A percentile compares a stretch with the other conserved stretches of the same genome.
Evolutionary conservation across 305 asterid species (phyloP).

Genomic region (Plantago rigida): DNA sequence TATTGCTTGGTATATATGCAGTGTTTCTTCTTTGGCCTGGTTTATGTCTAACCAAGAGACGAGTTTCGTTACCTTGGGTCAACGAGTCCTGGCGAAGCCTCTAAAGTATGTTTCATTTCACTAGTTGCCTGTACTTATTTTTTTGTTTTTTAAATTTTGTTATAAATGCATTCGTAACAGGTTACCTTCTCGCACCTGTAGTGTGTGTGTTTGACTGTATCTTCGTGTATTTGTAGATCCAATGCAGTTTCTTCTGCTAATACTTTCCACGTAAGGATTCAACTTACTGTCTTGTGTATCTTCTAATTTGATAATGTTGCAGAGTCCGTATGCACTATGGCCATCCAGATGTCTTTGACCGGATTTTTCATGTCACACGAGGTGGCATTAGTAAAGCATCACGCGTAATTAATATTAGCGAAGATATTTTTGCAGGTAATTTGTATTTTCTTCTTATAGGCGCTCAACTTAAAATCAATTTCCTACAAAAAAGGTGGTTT

Average conservation of each 20-base stretch:
- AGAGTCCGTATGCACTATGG: conserved; percentile 99
- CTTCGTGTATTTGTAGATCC: neutral
- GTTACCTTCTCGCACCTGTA: too few species aligned
- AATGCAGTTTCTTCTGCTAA: neutral
- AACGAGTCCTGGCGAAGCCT: conserved; percentile 91
- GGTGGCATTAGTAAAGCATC: conserved; percentile 99
- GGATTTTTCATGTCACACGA: conserved; percentile 87
- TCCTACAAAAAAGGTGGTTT: neutral
- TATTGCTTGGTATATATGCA: conserved; percentile 34
- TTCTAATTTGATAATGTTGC: conserved; percentile 29
- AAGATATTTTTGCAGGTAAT: conserved; percentile 87
- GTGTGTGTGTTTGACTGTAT: neutral
- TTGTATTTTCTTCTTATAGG: conserved; percentile 20
- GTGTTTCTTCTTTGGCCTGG: conserved; percentile 98
- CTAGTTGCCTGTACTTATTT: conserved; percentile 6
- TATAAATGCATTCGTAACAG: neutral
- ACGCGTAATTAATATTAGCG: conserved; percentile 91
- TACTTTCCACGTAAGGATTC: conserved; percentile 3
- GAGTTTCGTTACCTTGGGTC: conserved; percentile 96
- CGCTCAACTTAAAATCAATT: neutral
- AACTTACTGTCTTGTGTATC: conserved; percentile 19
- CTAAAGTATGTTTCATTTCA: conserved; percentile 56
- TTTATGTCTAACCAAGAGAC: conserved; percentile 99
- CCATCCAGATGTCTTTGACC: conserved; percentile 95
- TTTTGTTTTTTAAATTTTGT: neutral